phyloP scores from a whole-genome alignment of 371 early-diverging fungal species.

The Coemansia sp. region DNA sequence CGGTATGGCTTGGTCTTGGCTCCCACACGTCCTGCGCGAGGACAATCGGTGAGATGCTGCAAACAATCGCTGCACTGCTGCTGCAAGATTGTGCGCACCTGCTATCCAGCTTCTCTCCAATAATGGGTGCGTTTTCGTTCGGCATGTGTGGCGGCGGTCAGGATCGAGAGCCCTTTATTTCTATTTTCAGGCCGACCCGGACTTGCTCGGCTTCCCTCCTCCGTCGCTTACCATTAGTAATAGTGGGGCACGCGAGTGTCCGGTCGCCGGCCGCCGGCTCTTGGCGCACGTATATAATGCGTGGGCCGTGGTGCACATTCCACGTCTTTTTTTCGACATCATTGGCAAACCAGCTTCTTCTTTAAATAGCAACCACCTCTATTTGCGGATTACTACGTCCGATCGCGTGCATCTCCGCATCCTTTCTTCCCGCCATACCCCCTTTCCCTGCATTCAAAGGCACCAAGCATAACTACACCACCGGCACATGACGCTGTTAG shows the following conservation, averaged over 20 bases:
- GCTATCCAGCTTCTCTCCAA: background rate
- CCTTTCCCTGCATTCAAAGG: background rate
- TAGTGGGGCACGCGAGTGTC: conserved; percentile 10
- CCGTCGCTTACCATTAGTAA: conserved; percentile 15
- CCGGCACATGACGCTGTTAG: conserved; percentile 6
- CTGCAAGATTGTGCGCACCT: conserved; percentile 9
- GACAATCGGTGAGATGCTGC: conserved; percentile 10
- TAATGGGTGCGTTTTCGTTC: conserved; percentile 4
- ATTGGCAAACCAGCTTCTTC: background rate
- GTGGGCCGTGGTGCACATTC: conserved; percentile 2
- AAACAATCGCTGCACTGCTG: conserved; percentile 14
- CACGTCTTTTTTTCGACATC: background rate
- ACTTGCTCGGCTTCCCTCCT: conserved; percentile 2
- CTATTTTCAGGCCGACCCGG: conserved; percentile 25
- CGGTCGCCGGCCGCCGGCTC: conserved; percentile 8
- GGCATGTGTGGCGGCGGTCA: conserved; percentile 16
- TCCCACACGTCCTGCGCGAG: conserved; percentile 2
- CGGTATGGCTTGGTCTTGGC: conserved; percentile 9
- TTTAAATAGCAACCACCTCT: conserved; percentile 5
- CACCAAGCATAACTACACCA: background rate
- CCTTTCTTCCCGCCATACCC: background rate
- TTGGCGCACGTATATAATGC: conserved; percentile 16
- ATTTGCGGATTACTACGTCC: conserved; percentile 4
- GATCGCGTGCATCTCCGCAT: conserved; percentile 20
- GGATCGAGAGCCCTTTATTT: conserved; percentile 14